Evolutionary conservation across 805 yeast species (phyloP).

Genomic region (Candida ficus): DNA sequence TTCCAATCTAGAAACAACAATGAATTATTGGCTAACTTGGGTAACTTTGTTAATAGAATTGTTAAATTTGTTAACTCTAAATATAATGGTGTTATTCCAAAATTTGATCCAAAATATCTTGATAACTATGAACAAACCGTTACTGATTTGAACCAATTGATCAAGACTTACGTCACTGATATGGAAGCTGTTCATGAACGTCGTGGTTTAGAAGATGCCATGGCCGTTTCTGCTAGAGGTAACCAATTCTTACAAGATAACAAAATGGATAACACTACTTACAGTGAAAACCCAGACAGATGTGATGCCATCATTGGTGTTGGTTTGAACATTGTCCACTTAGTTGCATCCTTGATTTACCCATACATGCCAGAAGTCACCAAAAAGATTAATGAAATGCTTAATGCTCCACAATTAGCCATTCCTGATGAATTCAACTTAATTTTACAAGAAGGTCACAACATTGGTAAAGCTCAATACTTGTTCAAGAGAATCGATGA

Average conservation of each 20-base stretch:
- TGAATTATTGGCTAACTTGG: slow-evolving; percentile 91
- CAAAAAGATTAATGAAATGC: slow-evolving; percentile 62
- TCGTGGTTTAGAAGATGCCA: slow-evolving; percentile 86
- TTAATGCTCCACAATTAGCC: slow-evolving; percentile 74
- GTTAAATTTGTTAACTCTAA: slow-evolving; percentile 86
- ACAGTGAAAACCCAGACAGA: slow-evolving; percentile 66
- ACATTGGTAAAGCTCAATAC: slow-evolving; percentile 86
- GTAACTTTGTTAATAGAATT: slow-evolving; percentile 93
- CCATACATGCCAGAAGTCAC: slow-evolving; percentile 92
- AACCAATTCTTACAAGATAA: slow-evolving; percentile 94
- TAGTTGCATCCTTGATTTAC: slow-evolving; percentile 72
- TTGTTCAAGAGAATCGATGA: slow-evolving; percentile 91
- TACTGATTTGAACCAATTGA: slow-evolving; percentile 56
- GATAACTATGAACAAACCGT: slow-evolving; percentile 42
- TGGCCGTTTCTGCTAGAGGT: slow-evolving; percentile 89
- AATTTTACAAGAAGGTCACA: slow-evolving; percentile 72
- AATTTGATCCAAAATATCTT: slow-evolving; percentile 44
- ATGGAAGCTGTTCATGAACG: slow-evolving; percentile 80
- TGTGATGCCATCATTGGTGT: slow-evolving; percentile 91
- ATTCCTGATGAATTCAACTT: slow-evolving; percentile 74
- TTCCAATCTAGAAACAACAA: slow-evolving; percentile 91
- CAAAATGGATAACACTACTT: slow-evolving; percentile 85
- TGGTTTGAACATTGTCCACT: slow-evolving; percentile 82
- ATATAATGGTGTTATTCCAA: slow-evolving; percentile 86
- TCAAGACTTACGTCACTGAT: slow-evolving; percentile 57